These are phyloP conservation scores for Naegleria gruberi DNA, from an alignment of 208 protist species.

Conservation along the genomic window DNA sequence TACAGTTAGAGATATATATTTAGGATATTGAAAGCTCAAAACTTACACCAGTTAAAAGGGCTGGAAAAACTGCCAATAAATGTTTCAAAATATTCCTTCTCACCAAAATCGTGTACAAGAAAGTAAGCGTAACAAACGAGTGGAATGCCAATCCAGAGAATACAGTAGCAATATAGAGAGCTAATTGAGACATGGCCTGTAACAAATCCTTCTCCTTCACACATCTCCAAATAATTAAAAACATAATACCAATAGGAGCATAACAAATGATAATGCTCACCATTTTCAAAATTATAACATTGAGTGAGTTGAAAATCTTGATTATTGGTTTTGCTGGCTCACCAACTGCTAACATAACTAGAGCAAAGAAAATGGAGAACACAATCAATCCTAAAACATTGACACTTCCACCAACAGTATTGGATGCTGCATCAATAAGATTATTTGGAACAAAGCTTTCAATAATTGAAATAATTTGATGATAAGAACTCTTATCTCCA, in stretches of 20 bases:
- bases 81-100: slow-evolving; percentile 1
- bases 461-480: slow-evolving; percentile 27
- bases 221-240: slow-evolving; percentile 25
- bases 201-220: slow-evolving; percentile 19
- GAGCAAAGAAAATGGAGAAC: neutral
- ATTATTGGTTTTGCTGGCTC: slow-evolving; percentile 2
- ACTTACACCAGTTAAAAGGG: neutral
- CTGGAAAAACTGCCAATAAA: neutral
- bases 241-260: slow-evolving; percentile 28
- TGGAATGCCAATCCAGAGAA: slow-evolving; percentile 11
- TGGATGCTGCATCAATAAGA: slow-evolving; percentile 26
- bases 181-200: slow-evolving; percentile 19
- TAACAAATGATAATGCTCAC: slow-evolving; percentile 27
- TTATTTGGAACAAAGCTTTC: slow-evolving; percentile 26
- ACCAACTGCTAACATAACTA: slow-evolving; percentile 23
- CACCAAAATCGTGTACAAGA: neutral
- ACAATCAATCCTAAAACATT: slow-evolving; percentile 32
- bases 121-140: neutral
- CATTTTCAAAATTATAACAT: slow-evolving; percentile 30
- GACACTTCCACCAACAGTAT: neutral
- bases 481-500: neutral
- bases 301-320: slow-evolving; percentile 28
- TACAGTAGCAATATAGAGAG: slow-evolving; percentile 18
- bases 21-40: too few relatives aligned
- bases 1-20: too few relatives aligned